Percentiles rank a stretch among this genome's conserved stretches.
Evolutionary conservation across 176 grass and related monocot genomes (phyloP).

Genomic region (Cenchrus purpureus): DNA sequence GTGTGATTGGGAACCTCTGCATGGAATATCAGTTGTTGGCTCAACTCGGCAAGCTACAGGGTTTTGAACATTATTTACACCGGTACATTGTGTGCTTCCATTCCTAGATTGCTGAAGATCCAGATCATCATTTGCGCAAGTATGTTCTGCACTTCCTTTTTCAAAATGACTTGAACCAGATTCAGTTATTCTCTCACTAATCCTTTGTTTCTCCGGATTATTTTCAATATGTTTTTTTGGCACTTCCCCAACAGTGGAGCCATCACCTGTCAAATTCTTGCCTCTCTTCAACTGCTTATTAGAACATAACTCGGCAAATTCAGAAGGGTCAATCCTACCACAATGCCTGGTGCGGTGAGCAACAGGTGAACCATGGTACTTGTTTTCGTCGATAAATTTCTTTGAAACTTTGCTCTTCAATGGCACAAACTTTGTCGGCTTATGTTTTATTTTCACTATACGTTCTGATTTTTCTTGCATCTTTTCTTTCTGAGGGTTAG

Average conservation of each 20-base stretch:
- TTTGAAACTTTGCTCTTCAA: constrained; percentile 43
- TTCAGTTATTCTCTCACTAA: constrained; percentile 23
- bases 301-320: constrained; percentile 47
- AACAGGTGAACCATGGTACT: constrained; percentile 48
- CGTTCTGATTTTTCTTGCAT: constrained; percentile 42
- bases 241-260: constrained; percentile 21
- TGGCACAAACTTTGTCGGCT: constrained; percentile 47
- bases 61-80: constrained; percentile 29
- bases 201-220: not conserved
- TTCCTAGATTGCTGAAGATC: constrained; percentile 26
- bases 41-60: constrained; percentile 31
- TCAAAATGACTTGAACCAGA: constrained; percentile 23
- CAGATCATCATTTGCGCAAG: constrained; percentile 31
- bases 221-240: constrained; percentile 34
- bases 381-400: constrained; percentile 43
- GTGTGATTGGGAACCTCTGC: constrained; percentile 18
- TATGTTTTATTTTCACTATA: constrained; percentile 37
- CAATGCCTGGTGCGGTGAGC: constrained; percentile 49
- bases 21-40: constrained; percentile 20
- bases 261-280: constrained; percentile 30
- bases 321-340: constrained; percentile 30
- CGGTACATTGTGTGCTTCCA: not conserved
- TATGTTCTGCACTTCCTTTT: constrained; percentile 39
- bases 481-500: constrained; percentile 30
- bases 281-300: constrained; percentile 35